Base-by-base conservation (phyloP, 2,329 filamentous ascomycete genomes). In the Aschersonia sp. region DNA sequence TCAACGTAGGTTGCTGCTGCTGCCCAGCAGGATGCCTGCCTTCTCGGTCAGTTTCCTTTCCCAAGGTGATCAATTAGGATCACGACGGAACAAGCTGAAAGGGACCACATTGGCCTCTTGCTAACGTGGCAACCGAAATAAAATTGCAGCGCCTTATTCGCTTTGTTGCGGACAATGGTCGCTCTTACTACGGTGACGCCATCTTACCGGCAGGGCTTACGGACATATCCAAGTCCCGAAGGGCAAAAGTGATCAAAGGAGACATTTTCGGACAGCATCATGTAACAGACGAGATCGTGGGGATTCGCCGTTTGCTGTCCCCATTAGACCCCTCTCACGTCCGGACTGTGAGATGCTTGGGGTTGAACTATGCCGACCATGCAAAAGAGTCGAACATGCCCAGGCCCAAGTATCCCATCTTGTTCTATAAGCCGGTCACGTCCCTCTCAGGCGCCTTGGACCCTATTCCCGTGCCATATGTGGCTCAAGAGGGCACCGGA, bases 171-270 rank as follows among this genome's bases (percentile, higher is more conserved):
- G 78, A 74, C 55, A 80, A 88, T 57, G 83, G 83, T 60, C 71
- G 71, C 48, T 74, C 76, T 38, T 84, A 85, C 64, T 85, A 86
- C 53, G 85, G 84, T 55, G 82, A 89, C 65, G 83, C 84, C 51
- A 77, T 88, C 48, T 73, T 87, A 28, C 79, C 81, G 3, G 47
- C 63, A 1, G 80, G 78, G 28, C 65, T 73, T 40, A 75, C 61
- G 45, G 79, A 86, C 56, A 72, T 85, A 52, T 66, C 75, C 51
- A 73, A 78, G 64, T 72, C 75, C 2, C 76, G 68, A 45, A 71
- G 75, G 55, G 83, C 83, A 29, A 74, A 66, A 45, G 68, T 86
- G 45, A 77, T 86, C 53, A 67, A 67, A 20, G 83, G 83, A 40
- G 72, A 80, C 54, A 77, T 86, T 55, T 85, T 85, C 54, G 78